Base-by-base conservation (phyloP, 2,329 filamentous ascomycete species). In the Conoideocrella luteorostrata region DNA sequence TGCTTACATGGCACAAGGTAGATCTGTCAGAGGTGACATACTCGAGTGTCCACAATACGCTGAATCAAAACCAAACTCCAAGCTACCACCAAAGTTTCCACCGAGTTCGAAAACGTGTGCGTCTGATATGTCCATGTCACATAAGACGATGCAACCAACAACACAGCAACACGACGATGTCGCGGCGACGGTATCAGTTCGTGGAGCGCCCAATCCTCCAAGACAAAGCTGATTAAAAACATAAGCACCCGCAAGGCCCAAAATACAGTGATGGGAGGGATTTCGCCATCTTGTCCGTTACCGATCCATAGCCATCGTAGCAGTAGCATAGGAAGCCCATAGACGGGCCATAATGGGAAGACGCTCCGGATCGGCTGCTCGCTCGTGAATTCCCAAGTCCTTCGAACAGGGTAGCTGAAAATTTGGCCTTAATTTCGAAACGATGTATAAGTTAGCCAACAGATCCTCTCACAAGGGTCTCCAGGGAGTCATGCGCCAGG, bases 61-160 rank as follows among this genome's bases (percentile, higher is more conserved):
- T 87, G 82, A 49, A 96, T 90, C 62, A 98, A 69, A 38, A 97
- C 90, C 63, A 98, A 68, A 58, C 86, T 90, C 93, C 93, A 98
- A 43, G 88, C 79, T 41, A 98, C 89, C 40, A 91, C 77, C 54
- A 98, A 71, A 3, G 93, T 97, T 70, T 98, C 93, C 52, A 97
- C 78, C 49, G 91, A 94, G 67, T 98, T 98, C 50, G 91, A 97
- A 64, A 98, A 97, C 11, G 93, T 97, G 66, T 98, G 93, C 15
- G 88, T 93, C 67, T 98, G 93, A 68, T 91, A 95, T 35, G 91
- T 96, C 91, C 93, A 98, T 38, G 93, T 98, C 54, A 96, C 91
- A 67, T 97, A 98, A 21, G 89, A 96, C 22, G 91, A 97, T 36
- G 91, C 89, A 48, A 96, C 86, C 45, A 98, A 75, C 36, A 94